phyloP scores from a whole-genome alignment of 352 stramenopile genomes.

The Globisporangium paroecandrum region DNA sequence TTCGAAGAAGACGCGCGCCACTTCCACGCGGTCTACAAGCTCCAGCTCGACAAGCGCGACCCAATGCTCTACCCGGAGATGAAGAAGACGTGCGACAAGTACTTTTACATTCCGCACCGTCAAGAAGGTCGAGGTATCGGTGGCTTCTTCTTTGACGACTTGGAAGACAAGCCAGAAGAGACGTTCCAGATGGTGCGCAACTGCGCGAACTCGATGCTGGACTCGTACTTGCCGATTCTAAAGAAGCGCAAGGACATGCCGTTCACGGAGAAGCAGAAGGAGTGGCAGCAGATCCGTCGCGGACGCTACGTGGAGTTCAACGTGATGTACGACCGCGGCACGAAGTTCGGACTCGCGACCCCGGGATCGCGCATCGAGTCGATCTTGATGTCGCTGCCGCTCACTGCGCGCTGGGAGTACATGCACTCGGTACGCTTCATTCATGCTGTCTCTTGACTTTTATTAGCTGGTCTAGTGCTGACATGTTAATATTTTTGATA shows the following conservation, averaged over 20 bases:
- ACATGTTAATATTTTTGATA: neutral
- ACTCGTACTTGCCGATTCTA: conserved; percentile 96
- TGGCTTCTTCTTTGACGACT: conserved; percentile 98
- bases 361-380: conserved; percentile 95
- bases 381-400: conserved; percentile 98
- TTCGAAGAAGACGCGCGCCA: conserved; percentile 95
- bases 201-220: conserved; percentile 81
- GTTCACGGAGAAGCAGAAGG: conserved; percentile 95
- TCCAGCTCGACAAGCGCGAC: conserved; percentile 91
- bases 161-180: conserved; percentile 92
- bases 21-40: conserved; percentile 98
- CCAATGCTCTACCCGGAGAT: conserved; percentile 92
- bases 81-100: conserved; percentile 97
- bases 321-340: conserved; percentile 98
- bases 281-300: conserved; percentile 97
- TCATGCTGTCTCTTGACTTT: conserved; percentile 1
- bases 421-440: conserved; percentile 52
- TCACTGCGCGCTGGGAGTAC: conserved; percentile 98
- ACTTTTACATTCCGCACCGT: conserved; percentile 97
- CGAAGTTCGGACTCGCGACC: conserved; percentile 97
- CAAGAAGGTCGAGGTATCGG: conserved; percentile 94
- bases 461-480: neutral
- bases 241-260: conserved; percentile 93
- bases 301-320: conserved; percentile 99
- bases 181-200: conserved; percentile 78